Conservation (phyloP, 78 protist genomes). For the Dictyostelium capitatum region DNA sequence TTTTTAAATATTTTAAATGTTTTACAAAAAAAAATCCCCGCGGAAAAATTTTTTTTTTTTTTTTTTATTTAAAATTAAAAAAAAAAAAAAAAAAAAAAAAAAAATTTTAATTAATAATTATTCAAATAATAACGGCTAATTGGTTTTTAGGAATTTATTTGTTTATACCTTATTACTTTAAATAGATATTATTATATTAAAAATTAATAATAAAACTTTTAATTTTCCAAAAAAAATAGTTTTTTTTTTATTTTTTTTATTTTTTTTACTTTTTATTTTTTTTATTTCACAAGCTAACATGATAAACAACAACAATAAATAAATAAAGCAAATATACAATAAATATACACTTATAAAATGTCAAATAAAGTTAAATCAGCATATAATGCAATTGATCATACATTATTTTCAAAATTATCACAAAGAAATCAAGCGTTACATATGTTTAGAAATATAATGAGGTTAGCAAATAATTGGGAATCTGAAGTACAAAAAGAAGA, state of each 20-base stretch:
- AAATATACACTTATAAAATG: not conserved
- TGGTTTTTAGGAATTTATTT: too few relatives aligned
- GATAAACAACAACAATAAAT: not conserved
- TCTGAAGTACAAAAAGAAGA: constrained; percentile 26
- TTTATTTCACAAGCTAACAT: not conserved
- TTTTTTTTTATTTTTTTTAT: constrained; percentile 9
- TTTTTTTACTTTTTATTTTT: not conserved
- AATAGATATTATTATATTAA: too few relatives aligned
- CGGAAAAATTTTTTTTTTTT: too few relatives aligned
- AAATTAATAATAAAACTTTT: too few relatives aligned
- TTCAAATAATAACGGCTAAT: too few relatives aligned
- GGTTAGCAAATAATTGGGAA: constrained; percentile 73
- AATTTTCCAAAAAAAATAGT: too few relatives aligned
- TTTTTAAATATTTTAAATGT: too few relatives aligned
- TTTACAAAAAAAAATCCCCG: too few relatives aligned
- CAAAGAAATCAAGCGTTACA: constrained; percentile 2
- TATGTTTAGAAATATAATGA: constrained; percentile 57
- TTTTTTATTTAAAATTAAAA: too few relatives aligned
- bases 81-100: too few relatives aligned
- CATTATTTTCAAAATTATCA: not conserved
- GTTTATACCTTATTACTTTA: too few relatives aligned
- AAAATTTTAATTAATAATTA: not conserved
- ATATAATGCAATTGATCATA: constrained; percentile 48
- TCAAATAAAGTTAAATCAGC: not conserved
- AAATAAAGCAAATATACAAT: not conserved